Evolutionary conservation across 2,329 filamentous ascomycete species (phyloP), one percentile per base, ranked within the genome.

Genomic region (Gaeumannomyces sp.): DNA sequence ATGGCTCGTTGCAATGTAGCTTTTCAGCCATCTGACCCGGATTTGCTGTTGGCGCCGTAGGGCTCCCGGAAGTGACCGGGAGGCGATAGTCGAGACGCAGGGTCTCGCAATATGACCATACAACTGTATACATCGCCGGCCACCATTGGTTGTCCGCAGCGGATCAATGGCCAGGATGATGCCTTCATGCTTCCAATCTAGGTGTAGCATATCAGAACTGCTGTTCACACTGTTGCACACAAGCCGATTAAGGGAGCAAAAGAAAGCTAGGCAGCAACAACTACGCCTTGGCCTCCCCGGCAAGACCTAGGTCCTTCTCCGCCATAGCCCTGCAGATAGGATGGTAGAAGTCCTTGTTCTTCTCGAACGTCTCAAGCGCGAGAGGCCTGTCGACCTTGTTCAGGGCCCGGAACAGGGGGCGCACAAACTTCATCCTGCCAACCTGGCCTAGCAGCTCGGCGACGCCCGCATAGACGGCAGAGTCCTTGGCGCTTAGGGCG

Each of bases 361-460:
- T 90, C 78, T 90, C 85, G 77, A 97, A 97, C 0, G 93, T 96
- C 74, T 87, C 81, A 64, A 94, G 77, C 0, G 95, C 94, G 71
- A 96, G 77, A 31, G 87, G 79, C 60, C 86, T 81, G 77, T 97
- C 89, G 56, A 91, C 85, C 74, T 88, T 87, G 72, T 89, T 89
- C 69, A 99, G 79, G 62, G 86, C 84, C 67, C 89, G 84, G 79
- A 89, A 97, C 72, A 98, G 78, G 28, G 94, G 92, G 61, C 94
- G 83, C 66, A 98, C 94, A 76, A 94, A 98, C 84, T 98, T 98
- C 95, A 99, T 98, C 65, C 95, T 83, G 16, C 95, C 95, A 29
- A 97, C 93, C 63, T 83, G 83, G 38, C 91, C 91, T 56, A 98
- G 80, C 64, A 97, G 80, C 66, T 91, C 85, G 1, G 89, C 87